Evolutionary conservation across 2,329 filamentous ascomycete species (phyloP), one percentile per base, ranked within the genome.

Genomic region (Pseudonectria buxi): DNA sequence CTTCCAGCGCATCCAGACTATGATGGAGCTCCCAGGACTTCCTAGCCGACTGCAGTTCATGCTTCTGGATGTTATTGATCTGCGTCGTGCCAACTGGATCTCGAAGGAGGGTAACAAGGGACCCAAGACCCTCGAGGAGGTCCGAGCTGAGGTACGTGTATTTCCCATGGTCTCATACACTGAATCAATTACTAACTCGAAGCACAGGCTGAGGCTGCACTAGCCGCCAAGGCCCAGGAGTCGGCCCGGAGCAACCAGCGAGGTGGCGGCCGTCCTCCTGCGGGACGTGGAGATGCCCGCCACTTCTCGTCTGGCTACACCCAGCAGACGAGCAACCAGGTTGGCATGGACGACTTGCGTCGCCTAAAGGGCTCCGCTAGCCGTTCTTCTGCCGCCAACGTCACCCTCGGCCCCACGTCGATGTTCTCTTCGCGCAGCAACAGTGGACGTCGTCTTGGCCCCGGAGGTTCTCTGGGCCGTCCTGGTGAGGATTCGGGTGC

Each of bases 81-180:
- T 98, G 46, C 82, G 92, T 49, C 78, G 64, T 57, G 68, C 71
- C 34, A 72, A 76, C 58, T 98, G 92, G 92, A 64, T 74, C 42
- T 88, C 86, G 38, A 95, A 95, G 72, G 87, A 94, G 58, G 68
- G 71, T 35, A 84, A 89, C 66, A 96, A 96, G 72, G 92, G 92
- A 26, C 92, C 92, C 40, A 95, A 95, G 80, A 98, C 92, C 7
- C 83, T 98, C 35, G 80, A 88, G 4, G 86, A 96, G 66, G 86
- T 98, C 49, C 86, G 88, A 58, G 83, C 81, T 49, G 83, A 87
- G 65, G 78, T 81, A 67, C 55, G 72, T 63, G 5, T 30, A 11
- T 14, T 13, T n/a, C 28, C 10, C 30, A 14, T 26, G 24, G 24
- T 13, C 24, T 14, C 24, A 7, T 33, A 22, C 13, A 6, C n/a